Conservation (phyloP, 768 basidiomycete genomes). For the Serpula lacrymans region DNA sequence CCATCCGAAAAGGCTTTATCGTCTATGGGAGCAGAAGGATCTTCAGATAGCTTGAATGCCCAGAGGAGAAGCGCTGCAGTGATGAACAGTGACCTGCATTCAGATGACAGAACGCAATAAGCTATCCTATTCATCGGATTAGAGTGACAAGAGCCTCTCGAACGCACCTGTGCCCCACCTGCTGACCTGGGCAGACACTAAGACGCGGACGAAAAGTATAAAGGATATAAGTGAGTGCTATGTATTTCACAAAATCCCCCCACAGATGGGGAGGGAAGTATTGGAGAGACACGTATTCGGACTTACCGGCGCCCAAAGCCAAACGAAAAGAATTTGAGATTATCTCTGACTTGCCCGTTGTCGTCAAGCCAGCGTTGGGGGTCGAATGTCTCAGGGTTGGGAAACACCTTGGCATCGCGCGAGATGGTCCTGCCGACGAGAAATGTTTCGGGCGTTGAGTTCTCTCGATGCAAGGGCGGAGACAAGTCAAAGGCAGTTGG, state of each 20-base stretch:
- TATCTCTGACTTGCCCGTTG: conserved; percentile 40
- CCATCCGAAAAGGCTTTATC: conserved; percentile 58
- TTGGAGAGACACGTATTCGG: not conserved
- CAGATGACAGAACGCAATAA: not conserved
- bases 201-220: too few species aligned
- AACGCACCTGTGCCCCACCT: conserved; percentile 33
- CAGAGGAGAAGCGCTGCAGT: conserved; percentile 62
- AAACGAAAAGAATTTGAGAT: conserved; percentile 44
- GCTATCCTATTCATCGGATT: too few species aligned
- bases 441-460: not conserved
- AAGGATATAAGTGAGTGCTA: too few species aligned
- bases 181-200: conserved; percentile 56
- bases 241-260: not conserved
- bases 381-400: conserved; percentile 51
- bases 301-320: conserved; percentile 47
- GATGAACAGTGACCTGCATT: conserved; percentile 55
- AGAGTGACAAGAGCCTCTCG: too few species aligned
- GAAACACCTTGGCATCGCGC: conserved; percentile 47
- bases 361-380: conserved; percentile 50
- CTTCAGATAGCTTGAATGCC: conserved; percentile 53
- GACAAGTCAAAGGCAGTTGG: not conserved
- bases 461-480: not conserved
- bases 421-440: conserved; percentile 37
- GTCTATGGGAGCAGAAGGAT: conserved; percentile 53
- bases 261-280: not conserved